Conservation (phyloP, 2,329 filamentous ascomycete species). For the Fusarium subglutinans region DNA sequence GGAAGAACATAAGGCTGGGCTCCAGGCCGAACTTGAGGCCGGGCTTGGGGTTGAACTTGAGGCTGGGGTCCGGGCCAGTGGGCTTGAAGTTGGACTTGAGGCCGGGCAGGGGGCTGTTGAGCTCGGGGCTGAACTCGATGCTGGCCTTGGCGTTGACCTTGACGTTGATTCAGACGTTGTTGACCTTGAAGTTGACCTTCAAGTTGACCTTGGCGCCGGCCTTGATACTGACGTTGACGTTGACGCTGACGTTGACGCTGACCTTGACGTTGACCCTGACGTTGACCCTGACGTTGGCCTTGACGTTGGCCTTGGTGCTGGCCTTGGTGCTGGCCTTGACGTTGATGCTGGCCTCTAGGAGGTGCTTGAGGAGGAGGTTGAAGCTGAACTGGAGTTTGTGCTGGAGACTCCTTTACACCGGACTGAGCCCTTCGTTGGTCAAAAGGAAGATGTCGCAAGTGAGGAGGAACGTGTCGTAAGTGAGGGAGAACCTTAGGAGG, state of each 20-base stretch:
- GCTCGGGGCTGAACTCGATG: background rate
- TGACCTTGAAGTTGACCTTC: background rate
- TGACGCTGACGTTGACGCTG: background rate
- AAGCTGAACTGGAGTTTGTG: background rate
- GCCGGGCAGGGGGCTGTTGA: background rate
- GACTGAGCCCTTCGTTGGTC: background rate
- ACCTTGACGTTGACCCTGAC: background rate
- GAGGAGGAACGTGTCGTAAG: background rate
- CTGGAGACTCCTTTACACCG: background rate
- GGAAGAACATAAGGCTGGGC: background rate
- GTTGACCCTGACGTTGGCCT: background rate
- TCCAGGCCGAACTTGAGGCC: background rate
- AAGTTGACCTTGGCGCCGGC: fast-evolving
- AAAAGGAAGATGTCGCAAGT: background rate
- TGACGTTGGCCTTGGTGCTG: background rate
- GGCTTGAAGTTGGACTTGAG: background rate
- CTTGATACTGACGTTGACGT: background rate
- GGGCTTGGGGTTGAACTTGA: background rate
- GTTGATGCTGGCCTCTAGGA: background rate
- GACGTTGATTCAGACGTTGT: background rate
- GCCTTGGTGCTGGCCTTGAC: background rate
- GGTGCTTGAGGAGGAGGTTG: background rate
- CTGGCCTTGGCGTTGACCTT: background rate
- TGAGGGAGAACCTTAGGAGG: background rate
- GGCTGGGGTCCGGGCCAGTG: background rate